Conservation (phyloP, 139 green algal species). For the Asterochloris erici region DNA sequence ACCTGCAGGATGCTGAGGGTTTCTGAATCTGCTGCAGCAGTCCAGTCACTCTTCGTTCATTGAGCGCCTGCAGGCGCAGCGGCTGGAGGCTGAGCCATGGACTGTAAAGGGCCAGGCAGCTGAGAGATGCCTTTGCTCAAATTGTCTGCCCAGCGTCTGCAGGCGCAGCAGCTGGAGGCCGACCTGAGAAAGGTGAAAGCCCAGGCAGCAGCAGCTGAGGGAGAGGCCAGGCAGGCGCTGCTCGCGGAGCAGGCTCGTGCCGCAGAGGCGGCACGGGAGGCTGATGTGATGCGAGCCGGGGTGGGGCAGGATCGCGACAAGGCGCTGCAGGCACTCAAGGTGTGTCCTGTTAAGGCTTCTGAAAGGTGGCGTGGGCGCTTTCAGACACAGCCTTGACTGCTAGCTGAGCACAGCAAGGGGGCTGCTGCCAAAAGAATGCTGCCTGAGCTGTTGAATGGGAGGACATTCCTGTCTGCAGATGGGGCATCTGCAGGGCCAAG, state of each 20-base stretch:
- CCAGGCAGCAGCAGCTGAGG: background rate
- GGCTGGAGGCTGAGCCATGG: background rate
- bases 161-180: background rate
- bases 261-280: background rate
- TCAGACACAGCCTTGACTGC: no score
- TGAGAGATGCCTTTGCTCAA: no score
- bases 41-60: no score
- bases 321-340: constrained; percentile 17
- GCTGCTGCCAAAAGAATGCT: no score
- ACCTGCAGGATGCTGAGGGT: no score
- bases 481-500: no score
- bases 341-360: background rate
- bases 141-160: background rate
- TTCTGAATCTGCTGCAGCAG: no score
- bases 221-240: background rate
- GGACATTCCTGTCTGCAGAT: no score
- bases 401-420: no score
- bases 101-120: no score
- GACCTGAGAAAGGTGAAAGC: background rate
- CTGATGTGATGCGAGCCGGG: constrained; percentile 16
- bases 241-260: background rate
- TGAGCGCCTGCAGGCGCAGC: constrained; percentile 9
- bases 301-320: constrained; percentile 9
- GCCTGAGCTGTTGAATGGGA: no score
- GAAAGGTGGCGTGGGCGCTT: no score